Evolutionary conservation across 208 protist genomes (phyloP), one percentile per base, ranked within the genome.

Genomic region (Phytomonas serpens): DNA sequence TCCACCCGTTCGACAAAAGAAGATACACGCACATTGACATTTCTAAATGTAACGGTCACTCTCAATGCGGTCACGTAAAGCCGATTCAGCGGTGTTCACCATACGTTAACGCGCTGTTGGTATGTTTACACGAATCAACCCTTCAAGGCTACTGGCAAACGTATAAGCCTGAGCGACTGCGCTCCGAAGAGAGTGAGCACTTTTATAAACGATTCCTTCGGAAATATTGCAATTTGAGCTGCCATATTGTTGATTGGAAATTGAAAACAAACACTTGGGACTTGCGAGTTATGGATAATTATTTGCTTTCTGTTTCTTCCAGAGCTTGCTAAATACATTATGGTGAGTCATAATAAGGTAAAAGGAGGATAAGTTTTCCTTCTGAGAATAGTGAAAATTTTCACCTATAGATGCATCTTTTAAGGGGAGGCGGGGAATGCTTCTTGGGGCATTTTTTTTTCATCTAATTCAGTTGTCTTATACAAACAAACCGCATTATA

Each of bases 281-380:
- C 95, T 30, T 86, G 97, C 74, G 97, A 98, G 88, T 89, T 99
- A 72, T 93, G 98, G 87, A 98, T 97, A 66, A 95, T 97, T 40
- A 97, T 99, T 67, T 92, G 97, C 71, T 84, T 99, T 37, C 85
- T 99, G 74, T 91, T 99, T 36, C 94, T 97, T 61, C 94, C 96
- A 68, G 98, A 99, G 88, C 89, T 99, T 10, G 96, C 97, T 72
- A 99, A 99, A 90, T 98, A 99, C 84, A 98, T 98, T 67, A 98
- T 99, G 76, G 97, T 96, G 52, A 97, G 99, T 89, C 34, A 57
- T 78, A 98, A 97, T 72, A 99, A 99, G n/a, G 6, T 67, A 23
- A n/a, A 67, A 67, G 2, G 1, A 1, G 16, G 19, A 47, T 62
- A 67, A 67, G 23, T 11, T 65, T 34, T 16, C 37, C 2, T 62